A percentile compares a stretch with the other conserved stretches of the same genome.
Conservation (phyloP, 495 filamentous ascomycete species). For the Aspergillus mulundensis region DNA sequence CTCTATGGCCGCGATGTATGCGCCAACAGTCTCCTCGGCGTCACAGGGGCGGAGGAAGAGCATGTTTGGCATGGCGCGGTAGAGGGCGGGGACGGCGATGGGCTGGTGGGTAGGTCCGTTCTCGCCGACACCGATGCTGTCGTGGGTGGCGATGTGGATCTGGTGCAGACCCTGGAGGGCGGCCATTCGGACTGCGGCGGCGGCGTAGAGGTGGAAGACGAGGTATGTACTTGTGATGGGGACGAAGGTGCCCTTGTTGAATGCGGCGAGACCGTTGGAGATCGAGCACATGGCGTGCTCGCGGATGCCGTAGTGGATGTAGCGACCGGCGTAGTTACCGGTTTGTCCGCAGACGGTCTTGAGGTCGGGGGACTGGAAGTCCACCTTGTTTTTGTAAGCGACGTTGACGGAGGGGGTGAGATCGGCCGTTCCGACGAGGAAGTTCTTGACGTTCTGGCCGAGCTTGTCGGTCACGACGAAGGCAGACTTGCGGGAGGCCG, state of each 20-base stretch:
- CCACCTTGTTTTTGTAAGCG: conserved; percentile 46
- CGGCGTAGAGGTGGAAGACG: conserved; percentile 59
- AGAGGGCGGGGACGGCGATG: conserved; percentile 51
- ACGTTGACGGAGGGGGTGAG: conserved; percentile 54
- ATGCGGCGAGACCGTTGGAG: conserved; percentile 54
- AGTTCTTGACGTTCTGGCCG: conserved; percentile 39
- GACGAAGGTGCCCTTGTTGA: conserved; percentile 35
- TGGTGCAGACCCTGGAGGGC: conserved; percentile 51
- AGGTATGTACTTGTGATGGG: conserved; percentile 52
- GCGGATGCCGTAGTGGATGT: conserved; percentile 49
- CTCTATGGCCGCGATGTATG: not conserved
- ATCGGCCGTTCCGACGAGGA: conserved; percentile 58
- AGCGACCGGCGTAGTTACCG: conserved; percentile 47
- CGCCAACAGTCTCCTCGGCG: not conserved
- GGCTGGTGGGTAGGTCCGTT: conserved; percentile 62
- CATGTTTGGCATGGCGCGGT: conserved; percentile 58
- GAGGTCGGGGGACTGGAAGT: conserved; percentile 50
- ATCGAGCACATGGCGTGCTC: conserved; percentile 52
- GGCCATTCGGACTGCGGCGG: conserved; percentile 55
- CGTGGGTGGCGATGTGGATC: conserved; percentile 59
- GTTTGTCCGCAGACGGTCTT: conserved; percentile 41
- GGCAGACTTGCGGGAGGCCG: conserved; percentile 44
- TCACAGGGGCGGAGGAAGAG: conserved; percentile 48
- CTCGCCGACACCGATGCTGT: conserved; percentile 55
- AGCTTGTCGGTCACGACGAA: conserved; percentile 48